Conservation (phyloP, 495 filamentous ascomycete genomes). For the Neurospora sublineolata region DNA sequence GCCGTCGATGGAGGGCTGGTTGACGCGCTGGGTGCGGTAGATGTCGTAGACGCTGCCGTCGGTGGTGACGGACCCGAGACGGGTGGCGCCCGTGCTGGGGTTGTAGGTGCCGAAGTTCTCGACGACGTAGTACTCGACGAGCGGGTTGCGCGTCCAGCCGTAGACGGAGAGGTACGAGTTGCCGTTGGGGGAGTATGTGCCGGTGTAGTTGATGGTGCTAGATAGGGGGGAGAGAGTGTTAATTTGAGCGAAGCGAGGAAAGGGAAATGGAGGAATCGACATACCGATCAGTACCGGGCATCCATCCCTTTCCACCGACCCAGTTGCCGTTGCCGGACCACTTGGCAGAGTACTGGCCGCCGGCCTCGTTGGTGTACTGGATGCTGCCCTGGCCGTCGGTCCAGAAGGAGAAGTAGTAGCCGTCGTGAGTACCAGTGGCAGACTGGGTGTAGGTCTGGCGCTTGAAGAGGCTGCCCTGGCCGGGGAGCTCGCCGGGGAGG, state of each 20-base stretch:
- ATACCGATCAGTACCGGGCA: slow-evolving; percentile 35
- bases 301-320: slow-evolving; percentile 54
- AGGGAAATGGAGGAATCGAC: slow-evolving; percentile 6
- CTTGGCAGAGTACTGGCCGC: slow-evolving; percentile 42
- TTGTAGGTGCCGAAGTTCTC: slow-evolving; percentile 47
- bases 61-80: slow-evolving; percentile 41
- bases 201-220: slow-evolving; percentile 37
- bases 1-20: slow-evolving; percentile 48
- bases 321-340: slow-evolving; percentile 49
- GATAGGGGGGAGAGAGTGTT: not conserved
- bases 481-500: slow-evolving; percentile 28
- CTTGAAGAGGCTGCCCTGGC: slow-evolving; percentile 18
- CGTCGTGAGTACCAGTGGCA: slow-evolving; percentile 44
- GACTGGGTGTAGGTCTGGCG: slow-evolving; percentile 21
- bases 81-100: slow-evolving; percentile 36
- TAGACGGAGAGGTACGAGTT: slow-evolving; percentile 44
- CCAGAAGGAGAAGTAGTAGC: slow-evolving; percentile 55
- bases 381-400: slow-evolving; percentile 43
- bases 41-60: slow-evolving; percentile 57
- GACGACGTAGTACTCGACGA: slow-evolving; percentile 52
- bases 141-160: slow-evolving; percentile 47
- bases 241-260: slow-evolving; percentile 3
- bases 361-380: slow-evolving; percentile 44
- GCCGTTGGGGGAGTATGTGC: slow-evolving; percentile 32
- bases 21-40: slow-evolving; percentile 44